Evolutionary conservation across 805 yeast species (phyloP).

Genomic region (Candida ulmi): DNA sequence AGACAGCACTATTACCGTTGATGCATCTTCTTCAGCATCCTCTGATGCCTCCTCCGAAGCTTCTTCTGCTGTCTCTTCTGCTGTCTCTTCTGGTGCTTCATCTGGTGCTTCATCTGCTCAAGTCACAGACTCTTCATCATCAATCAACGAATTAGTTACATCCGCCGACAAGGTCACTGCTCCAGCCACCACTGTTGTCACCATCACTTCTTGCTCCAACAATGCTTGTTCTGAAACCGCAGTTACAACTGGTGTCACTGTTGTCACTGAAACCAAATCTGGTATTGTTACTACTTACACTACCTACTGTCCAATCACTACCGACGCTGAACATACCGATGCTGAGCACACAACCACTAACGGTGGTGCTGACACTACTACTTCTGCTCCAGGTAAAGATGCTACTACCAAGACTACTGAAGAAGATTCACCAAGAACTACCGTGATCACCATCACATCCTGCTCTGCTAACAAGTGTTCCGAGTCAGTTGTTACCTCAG

Average conservation of each 20-base stretch:
- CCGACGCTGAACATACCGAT: too few relatives aligned
- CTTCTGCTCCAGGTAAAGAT: too few relatives aligned
- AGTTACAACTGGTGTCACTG: neutral
- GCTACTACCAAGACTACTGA: too few relatives aligned
- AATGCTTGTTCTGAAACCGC: neutral
- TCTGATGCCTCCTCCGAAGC: neutral
- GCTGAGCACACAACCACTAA: too few relatives aligned
- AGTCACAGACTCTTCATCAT: neutral
- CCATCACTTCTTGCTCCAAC: neutral
- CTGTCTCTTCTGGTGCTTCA: neutral
- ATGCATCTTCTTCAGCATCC: neutral
- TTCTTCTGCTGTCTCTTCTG: neutral
- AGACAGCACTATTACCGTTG: neutral
- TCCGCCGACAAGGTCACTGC: neutral
- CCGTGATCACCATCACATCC: too few relatives aligned
- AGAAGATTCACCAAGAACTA: too few relatives aligned
- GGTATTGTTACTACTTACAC: neutral
- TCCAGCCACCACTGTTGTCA: neutral
- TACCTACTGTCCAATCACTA: neutral
- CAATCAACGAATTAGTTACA: neutral
- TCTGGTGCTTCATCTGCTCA: neutral
- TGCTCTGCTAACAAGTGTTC: too few relatives aligned
- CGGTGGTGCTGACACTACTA: too few relatives aligned
- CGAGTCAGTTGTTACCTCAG: too few relatives aligned
- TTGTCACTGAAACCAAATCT: neutral